Evolutionary conservation across 257 asterid genomes (phyloP).

Genomic region (Jacaranda mimosifolia): DNA sequence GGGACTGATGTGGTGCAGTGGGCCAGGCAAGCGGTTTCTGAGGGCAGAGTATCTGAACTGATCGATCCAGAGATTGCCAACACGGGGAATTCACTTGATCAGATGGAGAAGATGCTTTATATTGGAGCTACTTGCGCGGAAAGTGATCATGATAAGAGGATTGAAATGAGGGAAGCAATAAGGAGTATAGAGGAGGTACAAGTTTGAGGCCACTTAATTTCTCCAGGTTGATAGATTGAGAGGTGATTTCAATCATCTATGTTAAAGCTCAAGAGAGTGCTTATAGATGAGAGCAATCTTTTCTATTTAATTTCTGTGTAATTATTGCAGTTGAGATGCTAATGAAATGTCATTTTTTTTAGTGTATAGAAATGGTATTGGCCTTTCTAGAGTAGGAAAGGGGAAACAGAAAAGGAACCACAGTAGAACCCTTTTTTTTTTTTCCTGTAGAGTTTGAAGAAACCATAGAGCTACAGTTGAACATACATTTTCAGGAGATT

Average conservation of each 20-base stretch:
- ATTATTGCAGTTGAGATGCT: neutral
- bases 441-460: neutral
- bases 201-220: constrained; percentile 37
- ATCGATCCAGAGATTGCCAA: constrained; percentile 77
- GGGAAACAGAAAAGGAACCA: constrained; percentile 7
- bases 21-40: constrained; percentile 57
- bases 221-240: neutral
- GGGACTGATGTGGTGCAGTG: constrained; percentile 85
- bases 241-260: neutral
- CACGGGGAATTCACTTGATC: constrained; percentile 35
- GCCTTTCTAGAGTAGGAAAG: constrained; percentile 22
- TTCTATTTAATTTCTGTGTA: neutral
- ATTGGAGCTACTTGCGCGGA: constrained; percentile 75
- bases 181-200: constrained; percentile 70
- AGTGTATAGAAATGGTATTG: constrained; percentile 22
- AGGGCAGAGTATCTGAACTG: constrained; percentile 56
- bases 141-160: constrained; percentile 52
- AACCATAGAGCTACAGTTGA: constrained; percentile 16
- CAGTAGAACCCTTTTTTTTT: neutral
- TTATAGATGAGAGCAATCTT: neutral
- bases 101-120: constrained; percentile 65
- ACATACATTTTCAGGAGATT: constrained; percentile 2
- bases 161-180: constrained; percentile 76
- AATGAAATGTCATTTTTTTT: neutral
- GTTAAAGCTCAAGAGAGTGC: neutral